A percentile compares a stretch with the other conserved stretches of the same genome.
These are phyloP conservation scores for Hanseniaspora occidentalis DNA, from an alignment of 805 yeast genomes.

Conservation along the genomic window DNA sequence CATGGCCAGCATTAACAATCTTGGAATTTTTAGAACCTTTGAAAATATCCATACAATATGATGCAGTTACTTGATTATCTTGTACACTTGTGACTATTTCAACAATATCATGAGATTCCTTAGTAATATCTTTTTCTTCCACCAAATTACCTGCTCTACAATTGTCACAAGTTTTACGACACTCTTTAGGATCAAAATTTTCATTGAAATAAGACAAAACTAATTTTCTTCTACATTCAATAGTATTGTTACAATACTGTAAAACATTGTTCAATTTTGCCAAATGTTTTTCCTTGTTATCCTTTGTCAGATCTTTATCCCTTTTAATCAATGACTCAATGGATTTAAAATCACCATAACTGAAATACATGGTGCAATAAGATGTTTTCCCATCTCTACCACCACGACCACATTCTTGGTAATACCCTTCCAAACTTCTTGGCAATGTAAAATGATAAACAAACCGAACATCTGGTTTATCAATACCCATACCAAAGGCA, in stretches of 20 bases:
- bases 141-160: slow-evolving; percentile 41
- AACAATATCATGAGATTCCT: slow-evolving; percentile 45
- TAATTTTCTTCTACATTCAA: slow-evolving; percentile 83
- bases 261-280: slow-evolving; percentile 71
- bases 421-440: slow-evolving; percentile 86
- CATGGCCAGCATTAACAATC: slow-evolving; percentile 51
- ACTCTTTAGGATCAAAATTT: slow-evolving; percentile 49
- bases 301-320: slow-evolving; percentile 53
- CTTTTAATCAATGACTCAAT: slow-evolving; percentile 66
- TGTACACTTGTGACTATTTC: slow-evolving; percentile 45
- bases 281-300: slow-evolving; percentile 63
- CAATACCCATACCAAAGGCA: slow-evolving; percentile 99
- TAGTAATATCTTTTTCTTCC: slow-evolving; percentile 56
- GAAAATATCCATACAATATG: slow-evolving; percentile 73
- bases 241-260: slow-evolving; percentile 80
- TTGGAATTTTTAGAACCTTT: slow-evolving; percentile 59
- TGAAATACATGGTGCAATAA: slow-evolving; percentile 72
- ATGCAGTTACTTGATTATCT: slow-evolving; percentile 52
- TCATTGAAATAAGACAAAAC: slow-evolving; percentile 89
- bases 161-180: slow-evolving; percentile 75
- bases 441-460: slow-evolving; percentile 86
- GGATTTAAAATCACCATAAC: slow-evolving; percentile 65
- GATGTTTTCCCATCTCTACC: slow-evolving; percentile 88
- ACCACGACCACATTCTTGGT: slow-evolving; percentile 97
- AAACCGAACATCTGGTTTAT: slow-evolving; percentile 87